Base-by-base conservation (phyloP, 2,329 filamentous ascomycete species). In the Neonectria ditissima region DNA sequence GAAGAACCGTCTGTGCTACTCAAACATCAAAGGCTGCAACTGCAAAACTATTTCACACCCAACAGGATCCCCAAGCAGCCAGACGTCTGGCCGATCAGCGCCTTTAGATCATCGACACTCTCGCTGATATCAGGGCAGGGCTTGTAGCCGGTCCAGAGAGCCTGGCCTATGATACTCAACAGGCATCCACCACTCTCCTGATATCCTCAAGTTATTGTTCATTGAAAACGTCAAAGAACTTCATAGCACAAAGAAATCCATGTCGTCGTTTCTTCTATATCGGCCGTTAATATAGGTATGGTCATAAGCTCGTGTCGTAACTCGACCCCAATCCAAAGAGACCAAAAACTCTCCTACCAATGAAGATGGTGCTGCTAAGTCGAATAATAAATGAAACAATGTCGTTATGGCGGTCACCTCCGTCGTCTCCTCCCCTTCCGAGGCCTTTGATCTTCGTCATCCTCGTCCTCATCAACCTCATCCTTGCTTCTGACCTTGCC, bases 371-470 rank as follows among this genome's bases (percentile, higher is more conserved):
- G 59, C 51, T 48, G 45, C 44, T 45, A 43, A 54, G 55, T 39
- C 45, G 63, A 34, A 68, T 28, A 41, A 60, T 41, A 55, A 54
- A 45, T 47, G 55, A 62, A 53, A 54, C 54, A 55, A 54, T 55
- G 58, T 74, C 72, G 55, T 74, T 52, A 70, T 74, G 70, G 56
- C 37, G 37, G 10, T 74, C 71, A 72, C 28, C 61, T 65, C 48
- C 68, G 58, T 34, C 57, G 57, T 34, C 50, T 61, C 61, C 61
- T 68, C 24, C 37, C 39, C 52, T 53, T 62, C 20, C 60, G 61
- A 22, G 55, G 58, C 30, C 65, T 63, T 48, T 60, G 60, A 24
- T 69, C 67, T 10, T 71, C 62, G 3, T 69, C 68, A 32, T 59
- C 34, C 20, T 52, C 44, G 9, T 26, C 26, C n/a, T 56, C 55